These are phyloP conservation scores for Arthroderma sp. DNA, from an alignment of 2,329 filamentous ascomycete genomes.

Conservation along the genomic window DNA sequence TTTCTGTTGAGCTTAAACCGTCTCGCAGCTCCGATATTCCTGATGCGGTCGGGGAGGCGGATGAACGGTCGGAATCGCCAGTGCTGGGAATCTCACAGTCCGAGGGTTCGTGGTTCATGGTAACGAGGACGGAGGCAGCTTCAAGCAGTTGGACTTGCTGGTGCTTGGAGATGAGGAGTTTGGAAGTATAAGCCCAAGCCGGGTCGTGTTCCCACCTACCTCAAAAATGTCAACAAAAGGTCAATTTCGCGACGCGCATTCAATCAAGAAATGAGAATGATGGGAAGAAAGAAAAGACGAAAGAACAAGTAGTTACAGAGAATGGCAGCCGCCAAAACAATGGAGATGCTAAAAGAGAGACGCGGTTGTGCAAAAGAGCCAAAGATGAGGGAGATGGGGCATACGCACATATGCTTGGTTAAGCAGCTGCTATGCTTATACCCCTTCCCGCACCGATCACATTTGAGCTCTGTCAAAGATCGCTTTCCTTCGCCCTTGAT, in stretches of 20 bases:
- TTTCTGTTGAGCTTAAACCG: conserved; percentile 73
- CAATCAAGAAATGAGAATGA: background rate
- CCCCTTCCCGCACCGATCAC: conserved; percentile 96
- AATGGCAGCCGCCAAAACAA: background rate
- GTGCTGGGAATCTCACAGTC: conserved; percentile 54
- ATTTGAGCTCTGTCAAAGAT: conserved; percentile 74
- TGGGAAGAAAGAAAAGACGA: conserved; percentile 1
- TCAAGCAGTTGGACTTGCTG: conserved; percentile 97
- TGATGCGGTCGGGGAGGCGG: conserved; percentile 67
- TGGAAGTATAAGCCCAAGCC: conserved; percentile 93
- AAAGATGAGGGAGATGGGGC: conserved; percentile 21
- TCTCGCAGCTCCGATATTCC: conserved; percentile 62
- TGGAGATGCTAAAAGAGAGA: conserved; percentile 4
- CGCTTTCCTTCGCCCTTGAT: conserved; percentile 68
- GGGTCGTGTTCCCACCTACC: conserved; percentile 97
- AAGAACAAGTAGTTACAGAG: background rate
- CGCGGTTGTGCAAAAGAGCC: conserved; percentile 24
- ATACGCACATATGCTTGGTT: conserved; percentile 98
- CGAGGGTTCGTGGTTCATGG: conserved; percentile 61
- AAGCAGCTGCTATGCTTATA: conserved; percentile 99
- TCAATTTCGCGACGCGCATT: background rate
- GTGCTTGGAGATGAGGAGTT: conserved; percentile 96
- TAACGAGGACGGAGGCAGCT: conserved; percentile 87
- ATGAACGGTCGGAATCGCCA: conserved; percentile 67
- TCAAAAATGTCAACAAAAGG: conserved; percentile 19